Evolutionary conservation across 148 eudicot species (phyloP).

Genomic region (Euryodendron excelsum): DNA sequence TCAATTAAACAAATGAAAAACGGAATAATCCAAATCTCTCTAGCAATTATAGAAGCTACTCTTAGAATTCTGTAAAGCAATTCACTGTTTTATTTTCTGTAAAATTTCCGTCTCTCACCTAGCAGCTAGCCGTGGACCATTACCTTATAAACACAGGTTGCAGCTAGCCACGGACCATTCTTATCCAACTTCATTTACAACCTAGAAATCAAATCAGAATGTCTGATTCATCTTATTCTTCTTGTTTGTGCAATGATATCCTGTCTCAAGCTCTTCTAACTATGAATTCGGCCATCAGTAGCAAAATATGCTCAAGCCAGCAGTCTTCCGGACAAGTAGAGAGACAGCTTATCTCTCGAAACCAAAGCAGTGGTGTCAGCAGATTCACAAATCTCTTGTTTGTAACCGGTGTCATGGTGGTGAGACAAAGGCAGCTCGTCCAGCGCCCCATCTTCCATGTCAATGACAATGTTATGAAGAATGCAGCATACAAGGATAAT

Average conservation of each 20-base stretch:
- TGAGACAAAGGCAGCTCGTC: slow-evolving; percentile 46
- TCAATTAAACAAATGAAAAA: background rate
- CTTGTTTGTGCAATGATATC: background rate
- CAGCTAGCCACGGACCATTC: slow-evolving; percentile 2
- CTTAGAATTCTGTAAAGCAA: background rate
- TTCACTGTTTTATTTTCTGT: background rate
- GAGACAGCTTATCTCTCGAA: slow-evolving; percentile 55
- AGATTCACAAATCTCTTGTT: slow-evolving; percentile 55
- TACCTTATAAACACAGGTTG: background rate
- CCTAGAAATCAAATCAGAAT: background rate
- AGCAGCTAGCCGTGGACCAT: background rate
- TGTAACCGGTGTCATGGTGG: slow-evolving; percentile 59
- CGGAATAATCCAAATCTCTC: background rate
- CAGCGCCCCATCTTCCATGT: slow-evolving; percentile 61
- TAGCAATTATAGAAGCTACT: background rate
- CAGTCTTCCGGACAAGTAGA: slow-evolving; percentile 41
- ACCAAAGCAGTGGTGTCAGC: slow-evolving; percentile 45
- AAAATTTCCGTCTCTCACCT: background rate
- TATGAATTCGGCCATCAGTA: background rate
- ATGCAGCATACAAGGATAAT: slow-evolving; percentile 80
- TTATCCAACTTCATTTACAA: background rate
- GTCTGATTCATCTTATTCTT: background rate
- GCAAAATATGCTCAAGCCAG: slow-evolving; percentile 4
- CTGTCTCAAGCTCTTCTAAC: slow-evolving; percentile 7
- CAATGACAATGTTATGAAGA: slow-evolving; percentile 80